Evolutionary conservation across 208 protist species (phyloP), one percentile per base, ranked within the genome.

Genomic region (Kentomonas sorsogonicus): DNA sequence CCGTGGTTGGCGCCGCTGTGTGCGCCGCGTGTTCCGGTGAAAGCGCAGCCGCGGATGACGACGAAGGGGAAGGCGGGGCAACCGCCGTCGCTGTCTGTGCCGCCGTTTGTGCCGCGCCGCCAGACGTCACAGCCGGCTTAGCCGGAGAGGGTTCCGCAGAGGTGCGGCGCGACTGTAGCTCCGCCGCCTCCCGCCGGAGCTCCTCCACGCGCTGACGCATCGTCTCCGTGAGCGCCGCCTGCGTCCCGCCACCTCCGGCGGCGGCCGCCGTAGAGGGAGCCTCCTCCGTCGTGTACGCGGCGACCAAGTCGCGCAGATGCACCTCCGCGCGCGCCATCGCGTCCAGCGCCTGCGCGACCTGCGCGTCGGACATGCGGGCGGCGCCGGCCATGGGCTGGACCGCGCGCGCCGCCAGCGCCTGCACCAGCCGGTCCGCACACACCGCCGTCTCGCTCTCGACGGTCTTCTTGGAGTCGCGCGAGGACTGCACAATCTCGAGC

Each of bases 401-500:
- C 9, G 89, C 59, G 20, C 67, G 61, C 27, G 59, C 38, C 34
- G 82, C 62, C 57, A 94, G 57, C n/a, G 54, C 52, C 53, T 81
- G 72, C 47, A 74, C 78, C 18, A 94, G 61, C 20, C 67, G 58
- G 41, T 89, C 80, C 41, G 57, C 72, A 45, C 69, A 81, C n/a
- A 60, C 67, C n/a, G 75, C 63, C 25, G 92, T 62, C 53, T 90
- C 74, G 7, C 65, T 63, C 51, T 92, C 79, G 33, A 95, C 83
- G 61, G 88, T 77, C 69, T 79, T 77, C 71, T 91, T 91, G 10
- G 83, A 81, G 53, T 95, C 88, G 11, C 82, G 70, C 16, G 84
- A 87, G 1, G 77, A 88, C 68, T 92, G 82, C 43, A 74, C 69
- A 64, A 95, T 83, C 45, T 79, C 74, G 29, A 95, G 46, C n/a